phyloP scores from a whole-genome alignment of 495 filamentous ascomycete species.

The Rostrohypoxylon terebratum region DNA sequence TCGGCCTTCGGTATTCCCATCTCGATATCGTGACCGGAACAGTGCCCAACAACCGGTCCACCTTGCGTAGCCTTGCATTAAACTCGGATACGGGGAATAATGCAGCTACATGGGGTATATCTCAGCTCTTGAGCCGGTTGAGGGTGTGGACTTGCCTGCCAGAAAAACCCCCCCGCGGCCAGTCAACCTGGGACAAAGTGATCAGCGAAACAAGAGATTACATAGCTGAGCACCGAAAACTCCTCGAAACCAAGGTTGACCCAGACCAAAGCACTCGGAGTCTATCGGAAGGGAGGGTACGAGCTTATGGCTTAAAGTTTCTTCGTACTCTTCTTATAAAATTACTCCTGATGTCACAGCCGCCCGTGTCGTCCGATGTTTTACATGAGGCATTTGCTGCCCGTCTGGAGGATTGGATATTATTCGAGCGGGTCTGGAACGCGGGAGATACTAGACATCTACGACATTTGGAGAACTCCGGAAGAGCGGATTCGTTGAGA shows the following conservation, averaged over 20 bases:
- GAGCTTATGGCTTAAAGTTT: constrained; percentile 16
- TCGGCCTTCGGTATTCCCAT: too few species aligned
- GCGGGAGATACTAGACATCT: constrained; percentile 12
- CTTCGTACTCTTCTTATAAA: constrained; percentile 31
- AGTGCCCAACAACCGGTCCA: too few species aligned
- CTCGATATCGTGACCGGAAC: too few species aligned
- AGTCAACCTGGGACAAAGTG: neutral
- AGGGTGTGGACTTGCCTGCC: neutral
- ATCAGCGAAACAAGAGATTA: neutral
- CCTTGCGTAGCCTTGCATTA: too few species aligned
- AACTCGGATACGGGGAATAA: too few species aligned
- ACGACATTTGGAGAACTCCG: too few species aligned
- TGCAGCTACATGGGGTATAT: too few species aligned
- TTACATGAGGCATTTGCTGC: constrained; percentile 5
- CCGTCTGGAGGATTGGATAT: constrained; percentile 41
- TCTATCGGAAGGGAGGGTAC: constrained; percentile 16
- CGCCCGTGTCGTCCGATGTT: neutral
- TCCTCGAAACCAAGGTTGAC: neutral
- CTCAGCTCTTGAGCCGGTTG: too few species aligned
- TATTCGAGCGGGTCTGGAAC: constrained; percentile 31
- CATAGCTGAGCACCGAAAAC: too few species aligned
- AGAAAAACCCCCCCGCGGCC: constrained; percentile 5
- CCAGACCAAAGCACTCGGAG: neutral
- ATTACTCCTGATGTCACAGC: constrained; percentile 18
- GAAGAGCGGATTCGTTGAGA: neutral